Evolutionary conservation across 1,284 basidiomycete genomes (phyloP).

Genomic region (Pseudozyma pruni): DNA sequence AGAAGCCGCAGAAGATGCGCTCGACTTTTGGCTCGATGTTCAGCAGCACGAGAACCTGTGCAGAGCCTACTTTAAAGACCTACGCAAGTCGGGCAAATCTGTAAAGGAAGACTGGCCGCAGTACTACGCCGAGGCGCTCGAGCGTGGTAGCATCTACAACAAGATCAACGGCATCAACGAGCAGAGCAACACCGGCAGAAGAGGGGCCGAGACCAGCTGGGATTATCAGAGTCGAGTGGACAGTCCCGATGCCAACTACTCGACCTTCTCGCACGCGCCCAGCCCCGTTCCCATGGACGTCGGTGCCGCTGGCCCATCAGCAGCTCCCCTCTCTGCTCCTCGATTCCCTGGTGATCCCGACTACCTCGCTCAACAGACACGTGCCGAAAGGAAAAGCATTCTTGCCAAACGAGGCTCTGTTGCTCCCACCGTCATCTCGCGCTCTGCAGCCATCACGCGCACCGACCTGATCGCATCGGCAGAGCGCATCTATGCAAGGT

Average conservation of each 20-base stretch:
- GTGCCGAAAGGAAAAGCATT: conserved; percentile 52
- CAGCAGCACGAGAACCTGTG: conserved; percentile 99
- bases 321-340: conserved; percentile 38
- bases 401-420: conserved; percentile 58
- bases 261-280: conserved; percentile 27
- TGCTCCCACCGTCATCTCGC: conserved; percentile 74
- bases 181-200: conserved; percentile 21
- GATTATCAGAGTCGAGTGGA: conserved; percentile 41
- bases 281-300: conserved; percentile 18
- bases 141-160: conserved; percentile 88
- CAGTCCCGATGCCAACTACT: conserved; percentile 39
- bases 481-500: conserved; percentile 93
- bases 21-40: conserved; percentile 99
- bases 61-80: conserved; percentile 97
- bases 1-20: conserved; percentile 90
- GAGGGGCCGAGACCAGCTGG: conserved; percentile 31
- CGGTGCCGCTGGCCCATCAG: not conserved
- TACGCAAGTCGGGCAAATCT: conserved; percentile 88
- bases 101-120: conserved; percentile 97
- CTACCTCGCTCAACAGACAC: conserved; percentile 48
- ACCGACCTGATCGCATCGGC: conserved; percentile 89
- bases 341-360: conserved; percentile 65
- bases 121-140: conserved; percentile 77
- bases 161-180: conserved; percentile 79
- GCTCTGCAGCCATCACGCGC: conserved; percentile 88